Base-by-base conservation (phyloP, 2,329 filamentous ascomycete species). In the Fusarium coicis region DNA sequence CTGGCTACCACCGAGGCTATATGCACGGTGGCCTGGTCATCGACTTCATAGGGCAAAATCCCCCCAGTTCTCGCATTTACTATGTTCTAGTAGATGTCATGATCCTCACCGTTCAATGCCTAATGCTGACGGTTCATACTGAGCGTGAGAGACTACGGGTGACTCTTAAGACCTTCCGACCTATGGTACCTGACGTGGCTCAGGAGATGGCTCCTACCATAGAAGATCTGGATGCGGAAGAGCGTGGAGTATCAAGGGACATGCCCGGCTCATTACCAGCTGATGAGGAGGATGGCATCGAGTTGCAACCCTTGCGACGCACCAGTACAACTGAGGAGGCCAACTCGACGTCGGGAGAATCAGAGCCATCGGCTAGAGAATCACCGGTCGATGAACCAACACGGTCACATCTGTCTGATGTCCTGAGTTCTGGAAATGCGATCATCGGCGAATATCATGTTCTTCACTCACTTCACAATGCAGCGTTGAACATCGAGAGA, bases 41-140 rank as follows among this genome's bases (percentile, higher is more conserved):
- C 74, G 91, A 93, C 77, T 91, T 93, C 73, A 85, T 93, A 73
- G 91, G 91, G 19, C 91, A 93, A 79, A 87, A 87, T 73, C 88
- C 90, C 8, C 88, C 91, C 4, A 85, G 86, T 4, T 90, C 88
- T 30, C 86, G 85, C 70, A 75, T 88, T 21, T 85, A 87, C 56
- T 85, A 92, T 50, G 72, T 92, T 10, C 75, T 88, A 5, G 80
- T 89, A 47, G 91, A 93, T 78, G 30, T 88, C 11, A 75, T 89
- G 36, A 84, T 93, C 12, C 76, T 92, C 43, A 81, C 79, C 4
- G 75, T 92, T 19, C 91, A 93, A 79, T 89, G 88, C 70, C 79
- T 92, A 47, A 91, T 92, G 90, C 80, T 93, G 64, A 85, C 89
- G 7, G 86, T 92, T 16, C 89, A 90, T 75, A 84, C 87, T 50